These are phyloP conservation scores for Vaccinium corymbosum DNA, from an alignment of 148 eudicot genomes.

Conservation along the genomic window DNA sequence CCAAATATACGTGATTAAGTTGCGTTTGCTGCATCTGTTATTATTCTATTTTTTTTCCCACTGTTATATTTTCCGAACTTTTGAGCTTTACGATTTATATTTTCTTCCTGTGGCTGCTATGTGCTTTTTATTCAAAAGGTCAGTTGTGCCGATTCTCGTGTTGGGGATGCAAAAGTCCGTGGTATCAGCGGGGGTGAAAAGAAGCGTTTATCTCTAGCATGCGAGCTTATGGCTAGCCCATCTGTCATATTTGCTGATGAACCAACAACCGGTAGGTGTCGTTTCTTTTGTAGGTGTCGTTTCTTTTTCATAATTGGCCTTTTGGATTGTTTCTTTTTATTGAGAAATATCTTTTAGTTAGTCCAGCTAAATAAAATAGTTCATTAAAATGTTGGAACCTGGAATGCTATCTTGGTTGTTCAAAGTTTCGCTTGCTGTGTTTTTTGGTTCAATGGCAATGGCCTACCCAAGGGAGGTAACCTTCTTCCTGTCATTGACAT, in stretches of 20 bases:
- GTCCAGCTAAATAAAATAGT: background rate
- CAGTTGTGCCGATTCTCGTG: slow-evolving; percentile 90
- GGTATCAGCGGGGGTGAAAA: slow-evolving; percentile 99
- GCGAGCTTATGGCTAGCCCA: slow-evolving; percentile 96
- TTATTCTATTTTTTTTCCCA: background rate
- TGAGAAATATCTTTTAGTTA: background rate
- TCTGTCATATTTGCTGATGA: slow-evolving; percentile 99
- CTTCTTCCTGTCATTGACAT: background rate
- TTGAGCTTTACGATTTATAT: background rate
- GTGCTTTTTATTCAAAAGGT: slow-evolving; percentile 49
- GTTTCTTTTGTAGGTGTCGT: slow-evolving; percentile 37
- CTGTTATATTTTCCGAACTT: background rate
- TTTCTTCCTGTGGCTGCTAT: slow-evolving; percentile 14
- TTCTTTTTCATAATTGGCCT: slow-evolving; percentile 7
- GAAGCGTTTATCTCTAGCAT: slow-evolving; percentile 89
- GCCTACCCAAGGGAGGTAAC: background rate
- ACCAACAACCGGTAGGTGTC: slow-evolving; percentile 80
- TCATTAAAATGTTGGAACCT: background rate
- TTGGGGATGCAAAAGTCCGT: slow-evolving; percentile 98
- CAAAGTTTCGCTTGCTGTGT: background rate
- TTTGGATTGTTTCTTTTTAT: slow-evolving; percentile 12
- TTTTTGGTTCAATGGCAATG: background rate
- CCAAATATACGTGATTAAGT: background rate
- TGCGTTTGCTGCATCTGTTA: background rate
- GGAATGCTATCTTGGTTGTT: background rate